Base-by-base conservation (phyloP, 192 early-diverging fungal genomes). In the Dissophora ornata region DNA sequence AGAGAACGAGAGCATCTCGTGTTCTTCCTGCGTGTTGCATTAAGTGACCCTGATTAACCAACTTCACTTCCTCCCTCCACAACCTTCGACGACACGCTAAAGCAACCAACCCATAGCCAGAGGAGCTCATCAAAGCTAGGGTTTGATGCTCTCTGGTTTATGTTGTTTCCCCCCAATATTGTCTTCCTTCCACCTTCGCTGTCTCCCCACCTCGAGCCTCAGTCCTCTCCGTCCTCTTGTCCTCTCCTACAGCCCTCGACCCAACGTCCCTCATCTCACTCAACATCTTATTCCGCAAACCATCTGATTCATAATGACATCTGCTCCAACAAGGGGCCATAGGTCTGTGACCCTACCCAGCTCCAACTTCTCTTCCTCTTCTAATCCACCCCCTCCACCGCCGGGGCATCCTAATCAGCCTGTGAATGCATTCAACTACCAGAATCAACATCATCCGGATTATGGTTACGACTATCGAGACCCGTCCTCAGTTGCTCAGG, bases 331-430 rank as follows among this genome's bases (percentile, higher is more conserved):
- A 16, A 47, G 66, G 36, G 25, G 50, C 15, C 67, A 33, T 38
- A 46, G 57, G 57, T 61, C 67, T 26, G 42, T 34, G 15, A 26
- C 33, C 10, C 16, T 29, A 28, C 4, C 30, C 41, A n/a, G n/a
- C n/a, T n/a, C n/a, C n/a, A n/a, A n/a, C n/a, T n/a, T n/a, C n/a
- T n/a, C n/a, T n/a, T 9, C n/a, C n/a, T 30, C 12, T 41, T 51
- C 29, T 12, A 5, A 26, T 30, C 45, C 55, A 2, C 45, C 54
- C n/a, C 48, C 56, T 22, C 50, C 67, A 7, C 50, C 67, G 9
- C 41, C 57, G 18, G 25, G 49, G 10, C 48, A 46, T 21, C 57
- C 67, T 22, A 41, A 45, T n/a, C 57, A 60, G 50, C 47, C 57
- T n/a, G 50, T 60, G 3, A 40, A 53, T n/a, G n/a, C 57, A 24